Evolutionary conservation across 2,329 filamentous ascomycete species (phyloP).

Genomic region (Aotearoamyces nothofagi): DNA sequence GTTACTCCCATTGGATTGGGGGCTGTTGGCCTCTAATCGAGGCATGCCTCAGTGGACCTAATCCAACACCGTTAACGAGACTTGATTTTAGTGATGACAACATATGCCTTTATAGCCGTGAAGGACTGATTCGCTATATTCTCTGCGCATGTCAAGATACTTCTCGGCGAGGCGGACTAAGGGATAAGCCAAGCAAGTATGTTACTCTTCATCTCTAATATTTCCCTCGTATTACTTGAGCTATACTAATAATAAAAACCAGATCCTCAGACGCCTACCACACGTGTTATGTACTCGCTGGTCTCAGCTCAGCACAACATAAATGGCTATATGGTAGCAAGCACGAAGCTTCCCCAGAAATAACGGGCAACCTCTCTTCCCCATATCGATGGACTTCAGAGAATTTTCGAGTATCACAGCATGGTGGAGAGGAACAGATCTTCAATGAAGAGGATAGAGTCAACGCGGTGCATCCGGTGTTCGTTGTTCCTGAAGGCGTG

Average conservation of each 20-base stretch:
- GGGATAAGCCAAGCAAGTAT: conserved; percentile 87
- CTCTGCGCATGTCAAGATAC: conserved; percentile 73
- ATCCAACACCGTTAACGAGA: conserved; percentile 10
- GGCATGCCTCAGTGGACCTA: conserved; percentile 49
- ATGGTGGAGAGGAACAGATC: conserved; percentile 36
- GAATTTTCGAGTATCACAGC: conserved; percentile 20
- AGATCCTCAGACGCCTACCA: conserved; percentile 80
- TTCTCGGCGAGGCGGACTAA: conserved; percentile 57
- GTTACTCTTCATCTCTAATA: conserved; percentile 19
- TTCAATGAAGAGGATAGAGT: conserved; percentile 61
- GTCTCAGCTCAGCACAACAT: conserved; percentile 71
- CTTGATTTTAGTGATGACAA: conserved; percentile 13
- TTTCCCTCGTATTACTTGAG: neutral
- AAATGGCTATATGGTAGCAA: conserved; percentile 32
- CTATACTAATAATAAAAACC: conserved; percentile 4
- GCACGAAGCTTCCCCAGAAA: conserved; percentile 20
- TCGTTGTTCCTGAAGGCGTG: conserved; percentile 57
- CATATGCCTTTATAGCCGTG: conserved; percentile 55
- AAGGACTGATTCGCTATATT: conserved; percentile 80
- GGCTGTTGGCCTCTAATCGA: conserved; percentile 88
- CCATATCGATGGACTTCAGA: conserved; percentile 25
- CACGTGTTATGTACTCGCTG: conserved; percentile 80
- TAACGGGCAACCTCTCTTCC: conserved; percentile 14
- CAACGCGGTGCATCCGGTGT: conserved; percentile 64
- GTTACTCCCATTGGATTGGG: conserved; percentile 96